phyloP scores from a whole-genome alignment of 176 grass and related monocot genomes.

The Poa annua region DNA sequence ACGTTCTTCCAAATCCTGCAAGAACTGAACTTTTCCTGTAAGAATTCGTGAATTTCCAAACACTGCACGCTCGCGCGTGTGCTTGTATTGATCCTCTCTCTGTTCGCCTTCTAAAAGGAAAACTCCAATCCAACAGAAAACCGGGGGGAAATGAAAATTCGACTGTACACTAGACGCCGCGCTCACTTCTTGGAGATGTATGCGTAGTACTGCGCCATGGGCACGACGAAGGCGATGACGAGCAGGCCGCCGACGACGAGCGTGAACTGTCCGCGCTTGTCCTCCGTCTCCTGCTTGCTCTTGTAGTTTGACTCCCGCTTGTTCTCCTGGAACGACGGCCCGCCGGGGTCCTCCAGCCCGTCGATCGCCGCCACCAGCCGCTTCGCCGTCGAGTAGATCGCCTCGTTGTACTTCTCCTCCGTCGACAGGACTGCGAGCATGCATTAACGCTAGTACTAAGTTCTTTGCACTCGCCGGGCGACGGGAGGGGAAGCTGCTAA shows the following conservation, averaged over 20 bases:
- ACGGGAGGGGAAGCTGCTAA: neutral
- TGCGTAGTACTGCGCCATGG: constrained; percentile 99
- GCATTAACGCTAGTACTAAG: neutral
- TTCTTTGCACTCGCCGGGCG: neutral
- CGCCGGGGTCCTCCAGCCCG: constrained; percentile 82
- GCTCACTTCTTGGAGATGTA: constrained; percentile 95
- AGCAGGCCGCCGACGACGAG: constrained; percentile 93
- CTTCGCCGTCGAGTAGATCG: constrained; percentile 63
- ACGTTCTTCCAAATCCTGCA: neutral
- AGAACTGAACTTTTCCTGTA: neutral
- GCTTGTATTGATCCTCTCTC: constrained; percentile 33
- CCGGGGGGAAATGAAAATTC: neutral
- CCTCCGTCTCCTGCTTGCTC: constrained; percentile 85
- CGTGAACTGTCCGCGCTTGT: constrained; percentile 96
- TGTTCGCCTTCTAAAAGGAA: constrained; percentile 44
- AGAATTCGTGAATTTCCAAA: neutral
- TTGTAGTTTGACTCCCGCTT: constrained; percentile 97
- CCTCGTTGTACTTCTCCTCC: constrained; percentile 98
- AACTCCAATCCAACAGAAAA: constrained; percentile 20
- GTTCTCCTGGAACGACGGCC: constrained; percentile 86
- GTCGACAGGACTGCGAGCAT: constrained; percentile 75
- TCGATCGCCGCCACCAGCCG: constrained; percentile 84
- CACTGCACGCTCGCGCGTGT: constrained; percentile 11
- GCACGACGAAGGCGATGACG: constrained; percentile 96
- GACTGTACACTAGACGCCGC: constrained; percentile 46